Base-by-base conservation (phyloP, 2,329 filamentous ascomycete species). In the Fusarium pseudonygamai region DNA sequence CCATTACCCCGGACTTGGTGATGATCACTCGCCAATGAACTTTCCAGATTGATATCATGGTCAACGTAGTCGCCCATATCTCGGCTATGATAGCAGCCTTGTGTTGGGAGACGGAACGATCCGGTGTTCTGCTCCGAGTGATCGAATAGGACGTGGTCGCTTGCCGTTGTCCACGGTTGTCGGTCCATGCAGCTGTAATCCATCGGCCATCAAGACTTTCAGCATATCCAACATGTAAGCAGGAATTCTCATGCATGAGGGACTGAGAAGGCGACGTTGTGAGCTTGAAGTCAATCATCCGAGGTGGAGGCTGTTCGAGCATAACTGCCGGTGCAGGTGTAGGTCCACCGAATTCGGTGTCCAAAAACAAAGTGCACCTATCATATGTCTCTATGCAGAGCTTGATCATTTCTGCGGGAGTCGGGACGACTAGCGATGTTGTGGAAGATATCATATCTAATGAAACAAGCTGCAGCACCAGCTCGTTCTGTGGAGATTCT, bases 131-230 rank as follows among this genome's bases (percentile, higher is more conserved):
- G 85, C 81, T 87, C 69, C 91, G 85, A 22, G 90, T 85, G 49
- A 96, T 83, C 75, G 92, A 93, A 80, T 95, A 96, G 0, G 93
- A 92, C 2, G 91, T 88, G 22, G 88, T 93, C 73, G 91, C 90
- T 79, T 95, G 93, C 69, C 93, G 90, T 67, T 89, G 90, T 5
- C 94, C 94, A 32, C 89, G 88, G 74, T 91, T 93, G 78, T 97
- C 93, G 3, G 92, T 93, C 94, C 94, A 97, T 1, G 92, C 92
- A 11, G 90, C 92, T 18, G 91, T 92, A 42, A 96, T 84, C 94
- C 94, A 97, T 14, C 91, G 86, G 26, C 92, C 90, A 79, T 96
- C 93, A 16, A 91, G 85, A 77, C 93, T 95, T 62, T 91, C 87
- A 5, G 92, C 89, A 77, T 97, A 97, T 3, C 92, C 93, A 49